Conservation (phyloP, 805 yeast species). For the Yarrowia sp. region DNA sequence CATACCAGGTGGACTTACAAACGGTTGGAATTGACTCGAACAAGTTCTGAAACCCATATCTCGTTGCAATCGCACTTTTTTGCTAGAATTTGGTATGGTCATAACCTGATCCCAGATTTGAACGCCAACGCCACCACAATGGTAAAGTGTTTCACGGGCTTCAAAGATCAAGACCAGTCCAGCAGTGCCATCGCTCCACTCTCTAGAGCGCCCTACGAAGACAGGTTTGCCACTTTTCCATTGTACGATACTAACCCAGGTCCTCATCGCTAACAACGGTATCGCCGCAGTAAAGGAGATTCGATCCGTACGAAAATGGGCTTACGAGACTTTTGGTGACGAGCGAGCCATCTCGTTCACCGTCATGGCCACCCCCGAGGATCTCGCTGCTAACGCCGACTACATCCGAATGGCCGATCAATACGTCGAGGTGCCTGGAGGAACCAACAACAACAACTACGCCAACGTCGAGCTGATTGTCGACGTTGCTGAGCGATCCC, state of each 20-base stretch:
- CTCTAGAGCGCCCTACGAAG: no score
- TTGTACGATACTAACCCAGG: slow-evolving; percentile 34
- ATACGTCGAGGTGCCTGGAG: slow-evolving; percentile 97
- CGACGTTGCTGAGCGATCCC: slow-evolving; percentile 93
- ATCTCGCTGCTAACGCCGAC: slow-evolving; percentile 92
- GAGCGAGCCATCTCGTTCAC: slow-evolving; percentile 91
- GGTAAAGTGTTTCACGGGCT: no score
- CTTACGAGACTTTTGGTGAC: slow-evolving; percentile 97
- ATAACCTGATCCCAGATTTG: no score
- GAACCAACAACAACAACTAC: slow-evolving; percentile 96
- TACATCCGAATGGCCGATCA: slow-evolving; percentile 99
- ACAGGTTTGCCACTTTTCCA: neutral
- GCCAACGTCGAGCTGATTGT: slow-evolving; percentile 97
- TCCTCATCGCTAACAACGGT: slow-evolving; percentile 96
- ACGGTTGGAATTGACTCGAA: no score
- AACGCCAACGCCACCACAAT: no score
- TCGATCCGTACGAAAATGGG: slow-evolving; percentile 97
- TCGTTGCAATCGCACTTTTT: no score
- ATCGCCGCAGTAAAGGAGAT: slow-evolving; percentile 99
- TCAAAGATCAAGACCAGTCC: no score
- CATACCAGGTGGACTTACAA: no score
- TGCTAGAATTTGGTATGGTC: no score
- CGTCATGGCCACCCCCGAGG: slow-evolving; percentile 99
- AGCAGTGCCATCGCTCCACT: no score
- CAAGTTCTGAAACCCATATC: no score